Conservation (phyloP, 108 stramenopile genomes). For the Cyclostephanos invisitatus region DNA sequence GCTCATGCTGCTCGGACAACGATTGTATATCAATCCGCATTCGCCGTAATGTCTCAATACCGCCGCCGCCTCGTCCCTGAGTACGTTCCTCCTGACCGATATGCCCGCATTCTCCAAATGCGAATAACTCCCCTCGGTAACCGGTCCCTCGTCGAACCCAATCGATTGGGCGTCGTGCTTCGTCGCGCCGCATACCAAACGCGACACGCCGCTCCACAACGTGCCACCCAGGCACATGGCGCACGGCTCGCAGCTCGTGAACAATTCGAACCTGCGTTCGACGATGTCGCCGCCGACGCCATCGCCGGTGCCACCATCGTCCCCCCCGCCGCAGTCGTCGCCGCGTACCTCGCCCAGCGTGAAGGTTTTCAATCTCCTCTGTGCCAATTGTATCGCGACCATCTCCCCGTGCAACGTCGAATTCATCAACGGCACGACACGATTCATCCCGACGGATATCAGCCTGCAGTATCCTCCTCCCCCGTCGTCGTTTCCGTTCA, state of each 20-base stretch:
- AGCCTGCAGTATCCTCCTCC: constrained; percentile 30
- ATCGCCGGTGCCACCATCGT: constrained; percentile 17
- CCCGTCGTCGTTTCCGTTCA: neutral
- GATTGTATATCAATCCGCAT: constrained; percentile 76
- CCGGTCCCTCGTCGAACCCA: constrained; percentile 89
- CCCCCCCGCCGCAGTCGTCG: neutral
- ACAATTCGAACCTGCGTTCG: constrained; percentile 63
- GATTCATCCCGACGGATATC: constrained; percentile 74
- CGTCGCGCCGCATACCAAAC: constrained; percentile 75
- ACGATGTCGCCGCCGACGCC: too few species aligned
- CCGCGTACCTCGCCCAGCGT: constrained; percentile 49
- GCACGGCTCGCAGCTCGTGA: constrained; percentile 86
- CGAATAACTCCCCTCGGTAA: constrained; percentile 74
- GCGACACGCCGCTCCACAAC: constrained; percentile 82
- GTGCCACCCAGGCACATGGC: constrained; percentile 85
- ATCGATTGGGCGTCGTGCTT: constrained; percentile 85
- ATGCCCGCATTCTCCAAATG: constrained; percentile 69
- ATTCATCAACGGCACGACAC: constrained; percentile 74
- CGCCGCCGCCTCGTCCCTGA: constrained; percentile 67
- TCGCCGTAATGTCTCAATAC: constrained; percentile 70
- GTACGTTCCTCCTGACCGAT: constrained; percentile 58
- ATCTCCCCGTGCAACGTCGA: constrained; percentile 88
- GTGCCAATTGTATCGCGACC: constrained; percentile 85
- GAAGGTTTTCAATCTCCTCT: constrained; percentile 58
- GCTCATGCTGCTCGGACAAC: neutral